Percentiles rank a stretch among this genome's conserved stretches.
These are phyloP conservation scores for Westerdykella aurantiaca DNA, from an alignment of 2,329 filamentous ascomycete genomes.

Conservation along the genomic window DNA sequence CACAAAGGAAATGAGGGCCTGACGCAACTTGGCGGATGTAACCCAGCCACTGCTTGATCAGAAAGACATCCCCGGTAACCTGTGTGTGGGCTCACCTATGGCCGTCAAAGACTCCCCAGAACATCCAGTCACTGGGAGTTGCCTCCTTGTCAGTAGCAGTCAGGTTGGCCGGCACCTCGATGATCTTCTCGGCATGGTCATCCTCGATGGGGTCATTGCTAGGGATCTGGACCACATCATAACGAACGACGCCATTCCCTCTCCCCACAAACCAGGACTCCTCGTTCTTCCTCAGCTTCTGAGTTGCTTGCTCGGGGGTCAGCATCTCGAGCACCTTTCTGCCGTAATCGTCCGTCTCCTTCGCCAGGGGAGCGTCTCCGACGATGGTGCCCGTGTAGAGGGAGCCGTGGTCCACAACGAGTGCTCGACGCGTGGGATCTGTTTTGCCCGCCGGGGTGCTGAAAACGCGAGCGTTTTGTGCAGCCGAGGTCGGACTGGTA, in stretches of 20 bases:
- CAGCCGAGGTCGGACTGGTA: constrained; percentile 11
- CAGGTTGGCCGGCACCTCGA: constrained; percentile 68
- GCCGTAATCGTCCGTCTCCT: constrained; percentile 78
- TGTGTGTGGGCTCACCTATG: constrained; percentile 60
- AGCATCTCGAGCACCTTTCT: constrained; percentile 92
- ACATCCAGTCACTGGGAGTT: constrained; percentile 87
- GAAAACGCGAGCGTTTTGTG: constrained; percentile 31
- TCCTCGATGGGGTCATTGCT: constrained; percentile 98
- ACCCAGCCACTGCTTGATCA: constrained; percentile 75
- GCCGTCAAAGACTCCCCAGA: constrained; percentile 98
- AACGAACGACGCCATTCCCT: constrained; percentile 85
- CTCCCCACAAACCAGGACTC: constrained; percentile 86
- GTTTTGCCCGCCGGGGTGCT: constrained; percentile 36
- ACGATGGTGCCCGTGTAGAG: constrained; percentile 83
- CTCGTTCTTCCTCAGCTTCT: constrained; percentile 82
- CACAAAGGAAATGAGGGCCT: constrained; percentile 87
- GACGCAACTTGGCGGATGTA: constrained; percentile 89
- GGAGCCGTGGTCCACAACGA: constrained; percentile 85
- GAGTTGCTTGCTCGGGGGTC: constrained; percentile 86
- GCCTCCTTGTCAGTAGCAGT: constrained; percentile 51
- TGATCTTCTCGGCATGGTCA: constrained; percentile 96
- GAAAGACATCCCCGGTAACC: constrained; percentile 16
- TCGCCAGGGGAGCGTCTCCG: constrained; percentile 79
- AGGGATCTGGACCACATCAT: constrained; percentile 88
- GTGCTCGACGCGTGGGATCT: constrained; percentile 58